phyloP scores from a whole-genome alignment of 108 stramenopile species.

The Cyclotella cryptica region DNA sequence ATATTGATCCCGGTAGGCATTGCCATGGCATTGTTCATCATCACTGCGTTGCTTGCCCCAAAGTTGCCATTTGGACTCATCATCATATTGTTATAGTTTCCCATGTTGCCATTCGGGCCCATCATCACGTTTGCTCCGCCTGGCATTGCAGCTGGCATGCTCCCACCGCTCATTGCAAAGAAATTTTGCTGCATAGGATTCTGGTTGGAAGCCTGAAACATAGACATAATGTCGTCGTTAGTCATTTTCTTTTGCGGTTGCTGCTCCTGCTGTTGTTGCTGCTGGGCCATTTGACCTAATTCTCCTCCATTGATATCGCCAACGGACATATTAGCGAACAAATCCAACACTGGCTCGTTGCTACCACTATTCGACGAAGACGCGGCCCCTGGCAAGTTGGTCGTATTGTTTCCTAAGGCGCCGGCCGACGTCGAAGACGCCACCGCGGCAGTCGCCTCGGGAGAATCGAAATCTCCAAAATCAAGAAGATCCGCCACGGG shows the following conservation, averaged over 20 bases:
- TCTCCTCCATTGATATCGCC: neutral
- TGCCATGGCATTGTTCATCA: conserved; percentile 11
- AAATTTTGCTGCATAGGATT: conserved; percentile 42
- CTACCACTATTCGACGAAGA: conserved; percentile 7
- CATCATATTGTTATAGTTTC: conserved; percentile 29
- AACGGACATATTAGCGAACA: conserved; percentile 58
- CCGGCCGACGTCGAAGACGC: conserved; percentile 27
- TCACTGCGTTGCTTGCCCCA: conserved; percentile 2
- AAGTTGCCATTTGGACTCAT: conserved; percentile 17
- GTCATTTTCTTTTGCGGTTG: conserved; percentile 48
- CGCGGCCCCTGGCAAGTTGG: neutral
- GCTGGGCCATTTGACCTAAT: conserved; percentile 15
- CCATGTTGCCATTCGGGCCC: conserved; percentile 44
- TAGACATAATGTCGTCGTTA: conserved; percentile 71
- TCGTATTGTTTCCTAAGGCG: conserved; percentile 1
- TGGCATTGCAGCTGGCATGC: conserved; percentile 8
- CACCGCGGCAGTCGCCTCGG: conserved; percentile 47
- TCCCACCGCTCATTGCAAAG: conserved; percentile 33
- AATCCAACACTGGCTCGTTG: conserved; percentile 44
- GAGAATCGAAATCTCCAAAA: conserved; percentile 54
- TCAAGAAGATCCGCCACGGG: conserved; percentile 57
- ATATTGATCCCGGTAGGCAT: conserved; percentile 12
- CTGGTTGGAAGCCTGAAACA: conserved; percentile 62
- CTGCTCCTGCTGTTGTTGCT: conserved; percentile 13
- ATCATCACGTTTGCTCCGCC: conserved; percentile 46